A percentile compares a stretch with the other conserved stretches of the same genome.
phyloP scores from a whole-genome alignment of 2,329 filamentous ascomycete genomes.

The Periconia sp. region DNA sequence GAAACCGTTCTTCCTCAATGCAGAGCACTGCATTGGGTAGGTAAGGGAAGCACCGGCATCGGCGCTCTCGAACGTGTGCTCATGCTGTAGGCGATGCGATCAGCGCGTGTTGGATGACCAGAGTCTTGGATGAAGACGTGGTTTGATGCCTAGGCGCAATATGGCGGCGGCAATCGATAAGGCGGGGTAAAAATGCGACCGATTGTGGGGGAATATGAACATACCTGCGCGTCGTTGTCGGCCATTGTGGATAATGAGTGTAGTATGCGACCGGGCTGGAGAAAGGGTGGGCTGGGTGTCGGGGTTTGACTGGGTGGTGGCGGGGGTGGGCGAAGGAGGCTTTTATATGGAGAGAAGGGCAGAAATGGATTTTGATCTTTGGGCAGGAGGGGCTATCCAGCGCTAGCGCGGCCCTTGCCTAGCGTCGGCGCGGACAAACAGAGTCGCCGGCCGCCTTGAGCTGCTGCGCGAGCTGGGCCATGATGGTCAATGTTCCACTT shows the following conservation, averaged over 20 bases:
- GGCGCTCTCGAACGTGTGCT: slow-evolving; percentile 84
- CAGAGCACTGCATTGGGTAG: slow-evolving; percentile 99
- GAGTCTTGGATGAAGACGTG: slow-evolving; percentile 6
- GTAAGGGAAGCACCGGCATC: slow-evolving; percentile 95
- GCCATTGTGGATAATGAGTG: slow-evolving; percentile 64
- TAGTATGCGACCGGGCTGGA: slow-evolving; percentile 38
- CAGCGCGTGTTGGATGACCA: slow-evolving; percentile 20
- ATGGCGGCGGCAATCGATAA: slow-evolving; percentile 37
- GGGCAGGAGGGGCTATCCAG: slow-evolving; percentile 32
- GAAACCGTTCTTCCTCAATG: slow-evolving; percentile 98
- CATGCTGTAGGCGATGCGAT: slow-evolving; percentile 51
- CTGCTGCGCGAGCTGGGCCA: background rate
- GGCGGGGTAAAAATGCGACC: slow-evolving; percentile 45
- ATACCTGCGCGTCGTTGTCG: slow-evolving; percentile 68
- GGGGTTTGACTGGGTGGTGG: slow-evolving; percentile 33
- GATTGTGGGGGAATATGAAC: slow-evolving; percentile 35
- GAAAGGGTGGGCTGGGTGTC: slow-evolving; percentile 33
- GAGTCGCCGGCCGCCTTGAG: slow-evolving; percentile 3
- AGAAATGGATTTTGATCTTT: slow-evolving; percentile 39
- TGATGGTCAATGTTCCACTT: background rate
- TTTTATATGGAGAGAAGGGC: slow-evolving; percentile 34
- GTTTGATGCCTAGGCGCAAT: slow-evolving; percentile 35
- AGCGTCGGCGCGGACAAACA: slow-evolving; percentile 30
- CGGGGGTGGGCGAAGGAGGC: slow-evolving; percentile 30
- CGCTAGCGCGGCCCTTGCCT: slow-evolving; percentile 30